Percentiles rank a stretch among this genome's conserved stretches.
These are phyloP conservation scores for Vitis hybrid DNA, from an alignment of 177 flowering plant genomes.

Conservation along the genomic window DNA sequence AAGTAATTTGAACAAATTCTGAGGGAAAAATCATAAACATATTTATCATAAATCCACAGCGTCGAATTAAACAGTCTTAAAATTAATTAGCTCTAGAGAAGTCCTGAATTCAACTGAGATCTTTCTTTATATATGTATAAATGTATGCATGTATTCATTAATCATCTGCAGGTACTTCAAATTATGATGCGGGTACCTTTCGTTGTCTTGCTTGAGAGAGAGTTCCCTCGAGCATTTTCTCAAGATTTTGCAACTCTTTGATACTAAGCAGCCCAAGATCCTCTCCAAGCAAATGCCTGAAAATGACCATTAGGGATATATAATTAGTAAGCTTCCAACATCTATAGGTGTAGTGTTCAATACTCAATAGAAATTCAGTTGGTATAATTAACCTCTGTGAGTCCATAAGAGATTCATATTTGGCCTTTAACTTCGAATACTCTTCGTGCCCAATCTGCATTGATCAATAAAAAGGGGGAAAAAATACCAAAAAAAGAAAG, in stretches of 20 bases:
- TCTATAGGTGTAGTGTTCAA: neutral
- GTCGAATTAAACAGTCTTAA: too few species aligned
- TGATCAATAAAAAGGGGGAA: neutral
- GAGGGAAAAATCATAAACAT: too few species aligned
- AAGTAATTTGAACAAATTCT: too few species aligned
- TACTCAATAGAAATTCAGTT: neutral
- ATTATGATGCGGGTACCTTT: slow-evolving; percentile 40
- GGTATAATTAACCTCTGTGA: slow-evolving; percentile 50
- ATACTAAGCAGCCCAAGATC: slow-evolving; percentile 62
- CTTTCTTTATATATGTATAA: too few species aligned
- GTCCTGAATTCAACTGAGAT: too few species aligned
- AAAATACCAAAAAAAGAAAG: neutral
- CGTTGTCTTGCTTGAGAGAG: slow-evolving; percentile 60
- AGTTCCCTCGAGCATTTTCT: slow-evolving; percentile 69
- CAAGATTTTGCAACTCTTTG: slow-evolving; percentile 71
- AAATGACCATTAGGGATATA: neutral
- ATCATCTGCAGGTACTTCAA: neutral
- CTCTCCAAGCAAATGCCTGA: slow-evolving; percentile 78
- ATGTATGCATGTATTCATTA: too few species aligned
- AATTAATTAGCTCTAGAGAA: too few species aligned
- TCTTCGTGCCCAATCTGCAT: slow-evolving; percentile 61
- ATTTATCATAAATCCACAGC: too few species aligned
- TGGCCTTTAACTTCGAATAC: slow-evolving; percentile 55
- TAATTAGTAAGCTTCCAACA: neutral
- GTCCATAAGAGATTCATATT: slow-evolving; percentile 62